phyloP scores from a whole-genome alignment of 805 yeast species.

The Candida ficus region DNA sequence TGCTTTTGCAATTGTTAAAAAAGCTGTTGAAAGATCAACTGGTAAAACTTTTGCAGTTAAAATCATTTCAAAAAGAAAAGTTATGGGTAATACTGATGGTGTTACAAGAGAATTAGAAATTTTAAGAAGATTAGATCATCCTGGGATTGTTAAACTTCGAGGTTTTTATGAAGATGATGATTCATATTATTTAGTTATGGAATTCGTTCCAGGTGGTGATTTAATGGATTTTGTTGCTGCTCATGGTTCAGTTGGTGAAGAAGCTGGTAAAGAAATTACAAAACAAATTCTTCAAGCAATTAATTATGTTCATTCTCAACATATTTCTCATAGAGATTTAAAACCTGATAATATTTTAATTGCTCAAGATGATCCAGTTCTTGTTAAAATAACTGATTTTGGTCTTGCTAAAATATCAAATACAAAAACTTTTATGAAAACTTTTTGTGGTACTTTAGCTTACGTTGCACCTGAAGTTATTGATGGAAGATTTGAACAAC shows the following conservation, averaged over 20 bases:
- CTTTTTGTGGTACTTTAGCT: conserved; percentile 96
- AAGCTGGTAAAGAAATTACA: conserved; percentile 80
- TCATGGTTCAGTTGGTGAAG: conserved; percentile 88
- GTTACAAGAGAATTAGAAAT: conserved; percentile 85
- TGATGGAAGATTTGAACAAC: conserved; percentile 31
- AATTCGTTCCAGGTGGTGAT: conserved; percentile 94
- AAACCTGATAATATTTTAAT: conserved; percentile 95
- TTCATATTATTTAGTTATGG: conserved; percentile 87
- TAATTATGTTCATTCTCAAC: conserved; percentile 79
- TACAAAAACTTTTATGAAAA: conserved; percentile 80
- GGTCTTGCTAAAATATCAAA: conserved; percentile 92
- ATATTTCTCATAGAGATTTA: conserved; percentile 93
- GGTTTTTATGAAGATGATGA: conserved; percentile 83
- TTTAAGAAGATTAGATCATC: conserved; percentile 71
- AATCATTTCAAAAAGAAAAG: conserved; percentile 76
- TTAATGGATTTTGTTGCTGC: conserved; percentile 95
- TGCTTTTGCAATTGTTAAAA: conserved; percentile 95
- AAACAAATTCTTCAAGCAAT: conserved; percentile 82
- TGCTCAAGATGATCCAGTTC: conserved; percentile 84
- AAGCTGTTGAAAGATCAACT: conserved; percentile 78
- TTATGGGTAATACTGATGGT: conserved; percentile 73
- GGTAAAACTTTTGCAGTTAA: conserved; percentile 90
- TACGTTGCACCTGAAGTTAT: conserved; percentile 95
- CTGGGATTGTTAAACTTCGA: conserved; percentile 75
- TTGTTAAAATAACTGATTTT: conserved; percentile 92